phyloP scores from a whole-genome alignment of 1,284 basidiomycete species.

The Malassezia caprae region DNA sequence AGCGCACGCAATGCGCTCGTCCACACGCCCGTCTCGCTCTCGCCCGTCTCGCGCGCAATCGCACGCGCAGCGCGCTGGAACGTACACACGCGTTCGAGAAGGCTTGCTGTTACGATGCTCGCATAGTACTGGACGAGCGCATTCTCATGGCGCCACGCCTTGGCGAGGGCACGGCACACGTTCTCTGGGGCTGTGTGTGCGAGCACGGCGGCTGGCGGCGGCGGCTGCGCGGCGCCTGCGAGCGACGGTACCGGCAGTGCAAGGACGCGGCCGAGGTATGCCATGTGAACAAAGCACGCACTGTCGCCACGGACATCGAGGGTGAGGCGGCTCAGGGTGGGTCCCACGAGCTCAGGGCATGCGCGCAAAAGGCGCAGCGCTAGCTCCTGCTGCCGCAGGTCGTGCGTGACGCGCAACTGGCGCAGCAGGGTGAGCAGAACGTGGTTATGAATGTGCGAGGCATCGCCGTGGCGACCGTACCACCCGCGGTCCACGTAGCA shows the following conservation, averaged over 20 bases:
- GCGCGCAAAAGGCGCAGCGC: constrained; percentile 65
- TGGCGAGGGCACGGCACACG: constrained; percentile 53
- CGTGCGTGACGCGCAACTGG: constrained; percentile 67
- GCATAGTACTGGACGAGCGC: constrained; percentile 72
- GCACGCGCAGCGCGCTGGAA: neutral
- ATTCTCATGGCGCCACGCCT: constrained; percentile 55
- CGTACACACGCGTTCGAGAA: constrained; percentile 22
- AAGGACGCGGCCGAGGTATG: constrained; percentile 67
- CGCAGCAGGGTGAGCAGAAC: constrained; percentile 68
- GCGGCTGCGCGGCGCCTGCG: constrained; percentile 52
- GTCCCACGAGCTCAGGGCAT: constrained; percentile 74
- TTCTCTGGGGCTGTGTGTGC: constrained; percentile 25
- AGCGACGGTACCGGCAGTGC: constrained; percentile 60
- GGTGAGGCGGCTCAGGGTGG: constrained; percentile 54
- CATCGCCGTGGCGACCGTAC: constrained; percentile 58
- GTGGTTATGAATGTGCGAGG: constrained; percentile 63
- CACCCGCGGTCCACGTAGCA: constrained; percentile 83
- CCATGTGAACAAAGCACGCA: constrained; percentile 64
- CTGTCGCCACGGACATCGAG: constrained; percentile 77
- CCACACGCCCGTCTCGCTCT: constrained; percentile 52
- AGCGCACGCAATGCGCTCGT: constrained; percentile 14
- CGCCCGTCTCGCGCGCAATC: constrained; percentile 6
- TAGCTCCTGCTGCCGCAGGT: constrained; percentile 72
- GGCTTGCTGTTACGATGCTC: constrained; percentile 57
- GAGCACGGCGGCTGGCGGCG: constrained; percentile 60